These are phyloP conservation scores for Leccinum variicolor DNA, from an alignment of 768 basidiomycete genomes.

Conservation along the genomic window DNA sequence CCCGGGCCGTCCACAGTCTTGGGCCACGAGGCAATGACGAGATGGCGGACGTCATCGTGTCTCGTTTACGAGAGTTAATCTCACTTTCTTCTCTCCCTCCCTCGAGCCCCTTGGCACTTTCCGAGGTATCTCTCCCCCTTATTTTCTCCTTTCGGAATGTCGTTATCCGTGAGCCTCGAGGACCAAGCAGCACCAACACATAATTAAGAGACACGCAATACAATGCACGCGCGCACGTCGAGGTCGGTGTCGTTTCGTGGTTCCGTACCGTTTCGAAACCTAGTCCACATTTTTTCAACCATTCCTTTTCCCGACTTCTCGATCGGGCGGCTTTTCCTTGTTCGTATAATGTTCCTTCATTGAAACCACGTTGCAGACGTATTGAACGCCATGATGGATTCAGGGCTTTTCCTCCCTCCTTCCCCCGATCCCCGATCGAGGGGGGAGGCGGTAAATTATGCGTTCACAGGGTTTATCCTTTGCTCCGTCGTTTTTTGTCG, in stretches of 20 bases:
- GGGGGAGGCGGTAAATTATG: background rate
- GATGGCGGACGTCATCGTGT: background rate
- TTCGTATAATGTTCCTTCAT: background rate
- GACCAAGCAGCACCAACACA: background rate
- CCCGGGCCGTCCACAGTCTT: background rate
- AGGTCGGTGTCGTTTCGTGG: background rate
- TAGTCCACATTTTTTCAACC: background rate
- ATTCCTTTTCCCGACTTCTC: background rate
- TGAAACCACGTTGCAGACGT: background rate
- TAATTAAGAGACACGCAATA: background rate
- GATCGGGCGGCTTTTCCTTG: background rate
- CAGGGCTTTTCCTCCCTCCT: background rate
- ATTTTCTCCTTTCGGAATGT: background rate
- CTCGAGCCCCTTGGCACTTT: background rate
- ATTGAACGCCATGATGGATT: background rate
- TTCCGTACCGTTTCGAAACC: background rate
- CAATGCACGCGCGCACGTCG: background rate
- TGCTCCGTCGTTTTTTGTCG: background rate
- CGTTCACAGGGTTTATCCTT: background rate
- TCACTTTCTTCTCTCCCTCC: background rate
- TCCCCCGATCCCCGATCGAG: background rate
- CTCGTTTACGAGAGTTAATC: background rate
- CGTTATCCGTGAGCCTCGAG: background rate
- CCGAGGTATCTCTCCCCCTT: background rate
- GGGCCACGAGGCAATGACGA: background rate